Evolutionary conservation across 805 yeast species (phyloP).

Genomic region (Priceomyces castillae): DNA sequence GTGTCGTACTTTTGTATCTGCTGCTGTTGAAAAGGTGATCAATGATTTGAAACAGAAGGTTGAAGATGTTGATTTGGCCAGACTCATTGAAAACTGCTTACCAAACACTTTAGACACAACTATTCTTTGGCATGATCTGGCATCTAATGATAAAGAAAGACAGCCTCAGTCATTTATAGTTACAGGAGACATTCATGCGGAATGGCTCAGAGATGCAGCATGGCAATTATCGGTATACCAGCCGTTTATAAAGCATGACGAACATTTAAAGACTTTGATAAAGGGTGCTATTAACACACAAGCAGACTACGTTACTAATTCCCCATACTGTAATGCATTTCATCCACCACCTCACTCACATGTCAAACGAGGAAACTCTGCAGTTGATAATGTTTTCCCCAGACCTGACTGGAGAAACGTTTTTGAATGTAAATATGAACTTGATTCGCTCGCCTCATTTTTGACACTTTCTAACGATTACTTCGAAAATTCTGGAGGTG

Average conservation of each 20-base stretch:
- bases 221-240: slow-evolving; percentile 78
- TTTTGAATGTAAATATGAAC: slow-evolving; percentile 87
- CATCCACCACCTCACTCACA: slow-evolving; percentile 69
- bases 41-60: slow-evolving; percentile 49
- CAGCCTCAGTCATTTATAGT: slow-evolving; percentile 68
- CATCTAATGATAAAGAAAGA: slow-evolving; percentile 14
- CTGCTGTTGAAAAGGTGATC: slow-evolving; percentile 60
- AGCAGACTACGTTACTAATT: slow-evolving; percentile 54
- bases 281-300: slow-evolving; percentile 82
- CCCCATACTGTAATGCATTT: slow-evolving; percentile 90
- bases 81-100: slow-evolving; percentile 75
- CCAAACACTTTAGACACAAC: slow-evolving; percentile 92
- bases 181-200: slow-evolving; percentile 92
- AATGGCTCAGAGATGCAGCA: slow-evolving; percentile 88
- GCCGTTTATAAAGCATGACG: slow-evolving; percentile 54
- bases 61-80: slow-evolving; percentile 61
- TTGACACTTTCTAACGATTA: slow-evolving; percentile 73
- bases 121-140: slow-evolving; percentile 60
- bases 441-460: slow-evolving; percentile 83
- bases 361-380: slow-evolving; percentile 48
- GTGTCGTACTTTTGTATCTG: slow-evolving; percentile 72
- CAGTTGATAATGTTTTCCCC: slow-evolving; percentile 67
- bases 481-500: slow-evolving; percentile 49
- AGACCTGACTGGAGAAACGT: slow-evolving; percentile 66
- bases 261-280: slow-evolving; percentile 48